Conservation (phyloP, 192 early-diverging fungal genomes). For the Backusella circina region DNA sequence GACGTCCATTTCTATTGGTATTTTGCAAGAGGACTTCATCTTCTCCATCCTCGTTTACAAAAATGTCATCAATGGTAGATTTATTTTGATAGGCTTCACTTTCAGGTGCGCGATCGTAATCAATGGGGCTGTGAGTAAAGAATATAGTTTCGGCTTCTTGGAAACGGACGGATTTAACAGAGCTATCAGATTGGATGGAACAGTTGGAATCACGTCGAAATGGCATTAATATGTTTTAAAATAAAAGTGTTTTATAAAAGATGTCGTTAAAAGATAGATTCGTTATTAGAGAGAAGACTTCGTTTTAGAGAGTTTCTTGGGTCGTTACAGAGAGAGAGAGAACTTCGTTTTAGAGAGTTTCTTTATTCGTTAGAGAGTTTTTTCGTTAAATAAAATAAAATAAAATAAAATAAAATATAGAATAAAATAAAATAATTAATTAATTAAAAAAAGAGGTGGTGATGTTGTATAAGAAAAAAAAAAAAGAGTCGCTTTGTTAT, state of each 20-base stretch:
- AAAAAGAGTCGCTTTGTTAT: too few relatives aligned
- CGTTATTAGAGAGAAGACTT: background rate
- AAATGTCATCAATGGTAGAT: background rate
- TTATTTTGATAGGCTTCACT: background rate
- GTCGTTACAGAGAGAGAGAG: background rate
- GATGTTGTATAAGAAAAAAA: too few relatives aligned
- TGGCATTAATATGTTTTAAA: background rate
- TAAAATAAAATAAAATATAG: background rate
- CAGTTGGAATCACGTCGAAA: background rate
- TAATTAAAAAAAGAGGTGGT: background rate
- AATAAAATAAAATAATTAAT: background rate
- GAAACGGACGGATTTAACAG: conserved; percentile 9
- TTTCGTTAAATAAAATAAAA: background rate
- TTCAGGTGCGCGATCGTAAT: conserved; percentile 13
- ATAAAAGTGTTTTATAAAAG: background rate
- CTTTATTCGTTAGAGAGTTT: background rate
- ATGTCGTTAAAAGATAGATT: background rate
- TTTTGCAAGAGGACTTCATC: background rate
- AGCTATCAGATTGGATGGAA: background rate
- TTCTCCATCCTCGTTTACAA: conserved; percentile 1
- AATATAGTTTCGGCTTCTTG: conserved; percentile 1
- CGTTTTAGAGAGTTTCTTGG: background rate
- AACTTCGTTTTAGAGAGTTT: background rate
- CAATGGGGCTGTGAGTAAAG: conserved; percentile 16
- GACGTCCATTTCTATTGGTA: background rate